Evolutionary conservation across 257 asterid genomes (phyloP).

Genomic region (Scutellaria baicalensis): DNA sequence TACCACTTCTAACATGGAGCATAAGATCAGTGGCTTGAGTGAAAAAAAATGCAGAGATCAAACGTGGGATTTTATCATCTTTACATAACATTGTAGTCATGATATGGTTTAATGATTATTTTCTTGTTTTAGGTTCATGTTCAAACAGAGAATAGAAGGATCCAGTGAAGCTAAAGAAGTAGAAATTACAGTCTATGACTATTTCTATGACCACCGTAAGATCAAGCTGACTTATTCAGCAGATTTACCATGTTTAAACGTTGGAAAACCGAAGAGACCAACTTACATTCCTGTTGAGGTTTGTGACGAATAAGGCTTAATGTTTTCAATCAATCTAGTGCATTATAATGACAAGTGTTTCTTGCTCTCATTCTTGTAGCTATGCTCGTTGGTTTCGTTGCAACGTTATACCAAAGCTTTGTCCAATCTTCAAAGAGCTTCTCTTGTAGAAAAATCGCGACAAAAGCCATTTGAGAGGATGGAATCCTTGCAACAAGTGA

Average conservation of each 20-base stretch:
- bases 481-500: constrained; percentile 38
- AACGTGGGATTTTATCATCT: constrained; percentile 25
- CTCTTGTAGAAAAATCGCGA: constrained; percentile 69
- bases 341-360: neutral
- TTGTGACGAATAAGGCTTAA: neutral
- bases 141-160: constrained; percentile 35
- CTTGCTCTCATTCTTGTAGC: constrained; percentile 20
- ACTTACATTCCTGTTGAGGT: constrained; percentile 69
- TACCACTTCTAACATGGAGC: constrained; percentile 35
- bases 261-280: constrained; percentile 62
- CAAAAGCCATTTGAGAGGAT: constrained; percentile 71
- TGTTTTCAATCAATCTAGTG: neutral
- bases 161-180: constrained; percentile 17
- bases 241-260: constrained; percentile 55
- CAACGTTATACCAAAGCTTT: constrained; percentile 69
- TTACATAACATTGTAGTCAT: neutral
- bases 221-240: constrained; percentile 33
- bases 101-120: neutral
- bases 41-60: constrained; percentile 46
- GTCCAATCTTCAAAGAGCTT: constrained; percentile 52
- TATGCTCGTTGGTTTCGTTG: constrained; percentile 53
- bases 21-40: constrained; percentile 59
- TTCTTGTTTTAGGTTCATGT: constrained; percentile 30
- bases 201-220: constrained; percentile 31
- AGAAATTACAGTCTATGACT: constrained; percentile 49